phyloP scores from a whole-genome alignment of 1,284 basidiomycete species.

The Ustilago bromivora region DNA sequence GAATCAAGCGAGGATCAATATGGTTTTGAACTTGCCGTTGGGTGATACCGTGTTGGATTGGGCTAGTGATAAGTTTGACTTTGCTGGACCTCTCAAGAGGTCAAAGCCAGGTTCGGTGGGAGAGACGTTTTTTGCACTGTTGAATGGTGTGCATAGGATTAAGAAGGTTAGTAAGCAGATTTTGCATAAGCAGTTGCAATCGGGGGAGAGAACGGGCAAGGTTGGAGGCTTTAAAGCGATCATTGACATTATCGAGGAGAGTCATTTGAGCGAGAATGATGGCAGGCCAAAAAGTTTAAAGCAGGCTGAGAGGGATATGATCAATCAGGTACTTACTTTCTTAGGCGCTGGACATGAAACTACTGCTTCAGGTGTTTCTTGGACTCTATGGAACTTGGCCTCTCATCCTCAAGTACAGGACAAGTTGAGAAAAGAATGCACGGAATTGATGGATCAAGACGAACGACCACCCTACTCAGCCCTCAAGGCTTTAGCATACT shows the following conservation, averaged over 20 bases:
- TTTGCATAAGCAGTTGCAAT: constrained; percentile 56
- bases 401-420: constrained; percentile 74
- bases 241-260: constrained; percentile 53
- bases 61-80: constrained; percentile 24
- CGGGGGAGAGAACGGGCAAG: constrained; percentile 26
- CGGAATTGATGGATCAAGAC: constrained; percentile 49
- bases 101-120: neutral
- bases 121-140: constrained; percentile 19
- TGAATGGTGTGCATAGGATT: constrained; percentile 55
- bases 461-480: constrained; percentile 71
- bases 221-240: constrained; percentile 36
- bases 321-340: constrained; percentile 60
- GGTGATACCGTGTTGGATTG: constrained; percentile 37
- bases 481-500: constrained; percentile 77
- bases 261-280: constrained; percentile 39
- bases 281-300: constrained; percentile 51
- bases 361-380: constrained; percentile 78
- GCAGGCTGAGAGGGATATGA: constrained; percentile 54
- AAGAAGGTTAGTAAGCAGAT: constrained; percentile 54
- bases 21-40: constrained; percentile 58
- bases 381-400: constrained; percentile 79
- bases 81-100: constrained; percentile 16
- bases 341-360: constrained; percentile 70
- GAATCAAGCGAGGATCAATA: constrained; percentile 57
- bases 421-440: constrained; percentile 75